Conservation (phyloP, 129 eudicot species). For the Tagetes erecta region DNA sequence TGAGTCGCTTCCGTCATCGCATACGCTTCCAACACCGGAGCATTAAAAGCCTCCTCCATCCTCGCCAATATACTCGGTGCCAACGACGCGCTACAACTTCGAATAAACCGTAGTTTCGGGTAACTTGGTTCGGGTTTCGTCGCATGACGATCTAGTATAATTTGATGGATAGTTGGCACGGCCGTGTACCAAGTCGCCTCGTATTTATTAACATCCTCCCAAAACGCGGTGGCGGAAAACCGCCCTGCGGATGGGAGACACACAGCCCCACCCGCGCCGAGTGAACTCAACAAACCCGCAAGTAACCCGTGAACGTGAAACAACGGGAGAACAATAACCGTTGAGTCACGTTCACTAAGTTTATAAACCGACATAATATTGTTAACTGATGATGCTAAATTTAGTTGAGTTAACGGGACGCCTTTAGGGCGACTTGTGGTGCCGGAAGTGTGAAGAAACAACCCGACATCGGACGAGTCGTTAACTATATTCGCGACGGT, state of each 20-base stretch:
- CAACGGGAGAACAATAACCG: slow-evolving; percentile 84
- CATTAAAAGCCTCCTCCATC: slow-evolving; percentile 79
- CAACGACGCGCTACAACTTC: slow-evolving; percentile 95
- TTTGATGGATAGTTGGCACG: slow-evolving; percentile 95
- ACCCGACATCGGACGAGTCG: slow-evolving; percentile 73
- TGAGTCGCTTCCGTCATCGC: slow-evolving; percentile 99
- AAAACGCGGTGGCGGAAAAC: slow-evolving; percentile 84
- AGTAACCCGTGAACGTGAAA: slow-evolving; percentile 92
- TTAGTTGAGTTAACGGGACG: slow-evolving; percentile 72
- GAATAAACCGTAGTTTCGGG: slow-evolving; percentile 86
- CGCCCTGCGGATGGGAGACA: slow-evolving; percentile 82
- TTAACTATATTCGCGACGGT: slow-evolving; percentile 34
- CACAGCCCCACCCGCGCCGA: slow-evolving; percentile 81
- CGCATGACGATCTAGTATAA: slow-evolving; percentile 76
- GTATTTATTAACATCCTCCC: slow-evolving; percentile 77
- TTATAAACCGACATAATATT: slow-evolving; percentile 78
- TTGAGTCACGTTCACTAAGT: slow-evolving; percentile 78
- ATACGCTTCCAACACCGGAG: slow-evolving; percentile 91
- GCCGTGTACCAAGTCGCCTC: slow-evolving; percentile 97
- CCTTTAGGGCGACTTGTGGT: slow-evolving; percentile 99
- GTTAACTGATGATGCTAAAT: slow-evolving; percentile 71
- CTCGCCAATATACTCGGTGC: slow-evolving; percentile 74
- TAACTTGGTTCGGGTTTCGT: slow-evolving; percentile 59
- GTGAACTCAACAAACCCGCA: slow-evolving; percentile 84
- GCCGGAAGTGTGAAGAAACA: slow-evolving; percentile 92